Conservation (phyloP, 2,329 filamentous ascomycete genomes). For the Penicillium verrucosum region DNA sequence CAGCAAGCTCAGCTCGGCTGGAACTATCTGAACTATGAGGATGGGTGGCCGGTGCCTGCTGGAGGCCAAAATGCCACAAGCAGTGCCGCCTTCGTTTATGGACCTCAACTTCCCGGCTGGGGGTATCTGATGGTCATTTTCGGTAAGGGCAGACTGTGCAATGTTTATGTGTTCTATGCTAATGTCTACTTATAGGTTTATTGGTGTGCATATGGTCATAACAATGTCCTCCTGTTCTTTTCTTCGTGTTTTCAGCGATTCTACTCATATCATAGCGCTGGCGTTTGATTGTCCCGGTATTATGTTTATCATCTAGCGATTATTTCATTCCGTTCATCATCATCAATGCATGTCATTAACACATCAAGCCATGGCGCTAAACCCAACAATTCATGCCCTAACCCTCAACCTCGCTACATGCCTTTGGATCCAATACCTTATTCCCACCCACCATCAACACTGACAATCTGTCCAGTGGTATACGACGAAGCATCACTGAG, state of each 20-base stretch:
- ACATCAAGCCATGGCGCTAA: not conserved
- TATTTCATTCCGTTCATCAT: not conserved
- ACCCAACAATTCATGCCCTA: not conserved
- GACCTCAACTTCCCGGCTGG: conserved; percentile 6
- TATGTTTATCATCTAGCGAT: not conserved
- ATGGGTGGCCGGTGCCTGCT: conserved; percentile 36
- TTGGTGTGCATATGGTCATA: conserved; percentile 18
- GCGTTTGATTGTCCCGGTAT: conserved; percentile 2
- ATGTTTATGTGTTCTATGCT: not conserved
- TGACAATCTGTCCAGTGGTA: conserved; percentile 47
- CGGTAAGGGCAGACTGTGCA: conserved; percentile 5
- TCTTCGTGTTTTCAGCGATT: conserved; percentile 3
- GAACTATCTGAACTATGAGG: conserved; percentile 36
- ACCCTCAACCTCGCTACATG: not conserved
- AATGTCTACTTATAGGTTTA: conserved; percentile 4
- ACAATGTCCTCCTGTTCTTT: not conserved
- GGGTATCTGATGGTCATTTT: conserved; percentile 6
- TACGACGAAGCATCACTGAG: conserved; percentile 47
- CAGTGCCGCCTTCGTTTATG: not conserved
- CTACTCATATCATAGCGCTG: conserved; percentile 4
- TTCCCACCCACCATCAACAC: conserved; percentile 49
- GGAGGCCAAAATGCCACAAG: conserved; percentile 1
- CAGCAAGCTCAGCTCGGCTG: conserved; percentile 39
- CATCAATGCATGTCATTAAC: not conserved
- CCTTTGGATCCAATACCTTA: not conserved